These are phyloP conservation scores for Neonectria neomacrospora DNA, from an alignment of 2,329 filamentous ascomycete genomes.

Conservation along the genomic window DNA sequence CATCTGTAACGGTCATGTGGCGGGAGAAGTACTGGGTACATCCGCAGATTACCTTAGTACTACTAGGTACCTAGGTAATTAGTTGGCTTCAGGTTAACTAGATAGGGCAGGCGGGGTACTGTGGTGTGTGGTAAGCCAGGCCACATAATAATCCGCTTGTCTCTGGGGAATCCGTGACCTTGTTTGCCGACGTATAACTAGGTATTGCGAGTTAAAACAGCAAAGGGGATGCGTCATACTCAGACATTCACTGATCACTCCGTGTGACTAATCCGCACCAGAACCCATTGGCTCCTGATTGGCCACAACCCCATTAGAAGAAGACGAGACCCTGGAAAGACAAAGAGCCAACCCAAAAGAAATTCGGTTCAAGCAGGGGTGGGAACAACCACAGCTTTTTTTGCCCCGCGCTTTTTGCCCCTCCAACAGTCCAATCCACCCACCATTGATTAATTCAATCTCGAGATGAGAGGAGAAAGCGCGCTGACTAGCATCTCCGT, in stretches of 20 bases:
- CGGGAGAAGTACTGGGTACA: not conserved
- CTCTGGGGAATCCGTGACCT: not conserved
- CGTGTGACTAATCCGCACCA: not conserved
- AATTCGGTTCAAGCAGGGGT: not conserved
- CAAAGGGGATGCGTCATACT: not conserved
- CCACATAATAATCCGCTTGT: not conserved
- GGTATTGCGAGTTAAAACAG: not conserved
- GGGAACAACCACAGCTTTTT: not conserved
- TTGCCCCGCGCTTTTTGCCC: conserved; percentile 12
- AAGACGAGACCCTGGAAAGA: not conserved
- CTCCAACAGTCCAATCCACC: not conserved
- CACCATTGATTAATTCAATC: not conserved
- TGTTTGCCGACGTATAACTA: too few relatives aligned
- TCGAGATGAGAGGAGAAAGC: not conserved
- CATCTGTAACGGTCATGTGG: not conserved
- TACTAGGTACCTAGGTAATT: too few relatives aligned
- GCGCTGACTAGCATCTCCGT: not conserved
- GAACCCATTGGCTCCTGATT: not conserved
- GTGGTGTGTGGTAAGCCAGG: too few relatives aligned
- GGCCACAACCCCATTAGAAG: not conserved
- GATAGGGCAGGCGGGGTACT: too few relatives aligned
- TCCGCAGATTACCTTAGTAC: not conserved
- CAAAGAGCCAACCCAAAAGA: not conserved
- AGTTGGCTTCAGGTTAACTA: too few relatives aligned
- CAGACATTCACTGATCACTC: not conserved